Base-by-base conservation (phyloP, 805 yeast species). In the Zygosaccharomyces rouxii region DNA sequence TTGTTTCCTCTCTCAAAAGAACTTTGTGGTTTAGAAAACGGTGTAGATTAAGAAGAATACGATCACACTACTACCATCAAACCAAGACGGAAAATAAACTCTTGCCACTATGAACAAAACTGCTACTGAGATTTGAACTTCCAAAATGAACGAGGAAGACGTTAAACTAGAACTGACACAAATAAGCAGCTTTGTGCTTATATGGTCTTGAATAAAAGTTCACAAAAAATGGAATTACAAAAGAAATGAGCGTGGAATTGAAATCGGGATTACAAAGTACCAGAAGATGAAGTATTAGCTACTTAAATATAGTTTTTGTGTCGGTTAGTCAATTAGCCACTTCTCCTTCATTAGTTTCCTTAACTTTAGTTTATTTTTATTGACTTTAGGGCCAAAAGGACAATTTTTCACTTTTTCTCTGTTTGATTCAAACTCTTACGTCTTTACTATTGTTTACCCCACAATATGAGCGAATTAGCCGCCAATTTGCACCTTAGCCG, bases 401-500 rank as follows among this genome's bases (percentile, higher is more conserved):
- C 35, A 42, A 42, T 26, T 1, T 25, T 7, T 5, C 28, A 25
- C 28, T 25, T 9, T 9, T 23, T 23, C 26, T 25, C n/a, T 23
- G 10, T 19, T 30, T n/a, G 11, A 18, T 42, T 29, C 25, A 16
- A n/a, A 4, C 7, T 42, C 18, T 29, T n/a, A n/a, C 19, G 7
- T 14, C 14, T 33, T 33, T 33, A 9, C 37, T 14, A 25, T 41
- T 41, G 43, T 28, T 30, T 41, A 18, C 44, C 21, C 35, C 44
- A 29, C 26, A 29, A 16, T 33, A 10, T n/a, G 1, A 16, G 21
- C 21, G 5, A 33, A 7, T 10, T 48, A 48, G 48, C 54, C 51
- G 54, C 54, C 48, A 28, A 47, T 33, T 22, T n/a, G 3, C 33
- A 42, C 6, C 10, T n/a, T 30, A 23, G 44, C 11, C 18, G 38